A percentile compares a stretch with the other conserved stretches of the same genome.
Conservation (phyloP, 1,139 yeast species). For the Debaryomyces coudertii region DNA sequence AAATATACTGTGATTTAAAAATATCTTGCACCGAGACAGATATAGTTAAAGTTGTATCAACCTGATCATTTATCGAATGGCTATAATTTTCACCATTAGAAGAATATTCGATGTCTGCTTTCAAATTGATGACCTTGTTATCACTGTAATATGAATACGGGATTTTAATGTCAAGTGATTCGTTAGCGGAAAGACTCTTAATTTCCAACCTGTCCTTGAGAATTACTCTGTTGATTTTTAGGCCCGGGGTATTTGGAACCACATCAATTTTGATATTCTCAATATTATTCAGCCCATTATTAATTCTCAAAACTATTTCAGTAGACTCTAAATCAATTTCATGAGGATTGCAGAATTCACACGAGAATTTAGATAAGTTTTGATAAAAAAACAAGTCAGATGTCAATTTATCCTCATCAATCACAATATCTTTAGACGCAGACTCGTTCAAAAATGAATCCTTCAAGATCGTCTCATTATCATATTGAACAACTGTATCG, state of each 20-base stretch:
- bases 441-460: conserved; percentile 13
- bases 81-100: conserved; percentile 23
- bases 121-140: conserved; percentile 28
- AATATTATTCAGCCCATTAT: conserved; percentile 22
- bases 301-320: conserved; percentile 23
- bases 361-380: conserved; percentile 24
- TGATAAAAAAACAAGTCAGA: conserved; percentile 18
- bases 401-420: neutral
- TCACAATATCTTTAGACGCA: conserved; percentile 3
- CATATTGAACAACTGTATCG: conserved; percentile 10
- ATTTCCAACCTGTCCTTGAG: conserved; percentile 14
- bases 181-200: conserved; percentile 14
- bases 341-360: conserved; percentile 23
- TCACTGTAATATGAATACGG: conserved; percentile 34
- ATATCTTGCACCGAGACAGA: conserved; percentile 82
- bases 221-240: conserved; percentile 16
- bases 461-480: conserved; percentile 7
- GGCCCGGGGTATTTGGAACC: conserved; percentile 22
- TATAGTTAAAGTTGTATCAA: conserved; percentile 57
- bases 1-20: conserved; percentile 57
- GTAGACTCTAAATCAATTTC: conserved; percentile 27
- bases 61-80: conserved; percentile 29
- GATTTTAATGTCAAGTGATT: conserved; percentile 18
- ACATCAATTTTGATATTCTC: conserved; percentile 20
- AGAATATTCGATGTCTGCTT: conserved; percentile 36